A percentile compares a stretch with the other conserved stretches of the same genome.
These are phyloP conservation scores for Achaetomiella virescens DNA, from an alignment of 495 filamentous ascomycete genomes.

Conservation along the genomic window DNA sequence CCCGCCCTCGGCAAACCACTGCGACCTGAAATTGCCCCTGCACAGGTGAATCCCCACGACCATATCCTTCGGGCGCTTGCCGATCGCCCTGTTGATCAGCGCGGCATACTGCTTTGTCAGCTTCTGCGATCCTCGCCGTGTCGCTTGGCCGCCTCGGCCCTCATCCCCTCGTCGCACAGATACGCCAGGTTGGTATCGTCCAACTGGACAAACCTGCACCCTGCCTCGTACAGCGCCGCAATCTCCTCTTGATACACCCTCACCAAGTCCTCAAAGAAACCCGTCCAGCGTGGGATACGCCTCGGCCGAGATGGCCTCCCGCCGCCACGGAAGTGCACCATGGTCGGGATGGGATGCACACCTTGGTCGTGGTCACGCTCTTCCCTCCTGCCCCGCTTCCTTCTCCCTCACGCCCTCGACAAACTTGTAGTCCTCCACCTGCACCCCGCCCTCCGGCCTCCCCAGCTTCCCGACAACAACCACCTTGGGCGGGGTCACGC, in stretches of 20 bases:
- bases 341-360: slow-evolving; percentile 61
- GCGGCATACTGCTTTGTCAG: slow-evolving; percentile 55
- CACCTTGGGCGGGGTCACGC: slow-evolving; percentile 39
- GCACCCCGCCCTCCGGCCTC: slow-evolving; percentile 41
- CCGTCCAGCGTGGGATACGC: slow-evolving; percentile 53
- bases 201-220: slow-evolving; percentile 58
- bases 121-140: slow-evolving; percentile 47
- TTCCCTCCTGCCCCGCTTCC: slow-evolving; percentile 35
- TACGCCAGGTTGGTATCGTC: slow-evolving; percentile 62
- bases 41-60: slow-evolving; percentile 62
- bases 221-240: slow-evolving; percentile 54
- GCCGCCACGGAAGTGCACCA: slow-evolving; percentile 61
- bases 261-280: slow-evolving; percentile 57
- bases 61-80: slow-evolving; percentile 52
- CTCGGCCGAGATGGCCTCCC: slow-evolving; percentile 49
- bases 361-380: slow-evolving; percentile 45
- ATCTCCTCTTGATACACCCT: slow-evolving; percentile 56
- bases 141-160: slow-evolving; percentile 53
- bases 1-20: slow-evolving; percentile 59
- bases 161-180: slow-evolving; percentile 60
- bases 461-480: slow-evolving; percentile 42
- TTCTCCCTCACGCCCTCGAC: slow-evolving; percentile 34
- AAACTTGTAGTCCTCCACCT: slow-evolving; percentile 54
- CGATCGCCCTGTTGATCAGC: slow-evolving; percentile 57
- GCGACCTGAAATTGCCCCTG: slow-evolving; percentile 53